Evolutionary conservation across 768 basidiomycete genomes (phyloP), one percentile per base, ranked within the genome.

Genomic region (Daedalea quercina): DNA sequence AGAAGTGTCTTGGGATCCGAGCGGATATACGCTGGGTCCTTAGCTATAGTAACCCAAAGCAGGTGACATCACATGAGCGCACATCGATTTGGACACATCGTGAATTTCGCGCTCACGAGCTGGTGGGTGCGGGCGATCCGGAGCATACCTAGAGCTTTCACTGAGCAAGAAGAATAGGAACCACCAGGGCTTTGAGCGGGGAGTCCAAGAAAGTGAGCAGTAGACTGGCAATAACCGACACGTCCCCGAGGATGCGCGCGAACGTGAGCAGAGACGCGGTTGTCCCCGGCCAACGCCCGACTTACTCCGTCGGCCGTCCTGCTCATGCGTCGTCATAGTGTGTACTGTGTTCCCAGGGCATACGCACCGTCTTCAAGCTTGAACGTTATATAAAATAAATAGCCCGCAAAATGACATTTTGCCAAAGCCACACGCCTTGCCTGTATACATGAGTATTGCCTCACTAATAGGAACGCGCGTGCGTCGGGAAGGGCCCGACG

Each of bases 11-110:
- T 35, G 50, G 52, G 43, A 33, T 17, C 9, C 48, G 41, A 8
- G 48, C 42, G 24, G 28, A 45, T 26, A 40, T 42, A 44, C 54
- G 48, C 47, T 54, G 60, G 9, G 57, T 52, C 33, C 50, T 50
- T 44, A 56, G 47, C 58, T 60, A 45, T 8, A 24, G 33, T 13
- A 34, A 34, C 54, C 37, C 25, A 50, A 53, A 43, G 49, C 40
- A 47, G 31, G 46, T 20, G 44, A 37, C 60, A 68, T 70, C 69
- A 70, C 67, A 69, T 70, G 69, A 60, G 63, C 52, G 48, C 19
- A 11, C 15, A 22, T 52, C 47, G 25, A 15, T 37, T 44, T 26
- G 28, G 20, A 24, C 24, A 23, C 51, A 46, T 31, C 44, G 43
- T 12, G 25, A 42, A n/a, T 19, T 25, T 26, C 47, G 44, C 25